These are phyloP conservation scores for Fagopyrum esculentum DNA, from an alignment of 148 eudicot species.

Conservation along the genomic window DNA sequence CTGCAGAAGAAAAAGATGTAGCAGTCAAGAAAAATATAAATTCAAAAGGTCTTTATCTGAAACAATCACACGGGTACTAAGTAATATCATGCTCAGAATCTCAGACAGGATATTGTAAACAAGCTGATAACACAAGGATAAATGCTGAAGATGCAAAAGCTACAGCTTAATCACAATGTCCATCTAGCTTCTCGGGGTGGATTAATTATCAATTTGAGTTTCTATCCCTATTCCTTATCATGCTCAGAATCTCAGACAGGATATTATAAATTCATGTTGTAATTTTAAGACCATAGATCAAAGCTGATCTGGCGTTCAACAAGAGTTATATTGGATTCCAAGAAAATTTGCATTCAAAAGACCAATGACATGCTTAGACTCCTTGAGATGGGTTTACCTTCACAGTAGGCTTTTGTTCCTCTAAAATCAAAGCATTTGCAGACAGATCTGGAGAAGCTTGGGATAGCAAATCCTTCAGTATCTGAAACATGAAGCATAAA, in stretches of 20 bases:
- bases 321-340: neutral
- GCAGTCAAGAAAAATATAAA: neutral
- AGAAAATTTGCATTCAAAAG: neutral
- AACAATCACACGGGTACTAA: neutral
- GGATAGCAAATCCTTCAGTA: slow-evolving; percentile 91
- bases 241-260: too few species aligned
- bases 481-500: slow-evolving; percentile 30
- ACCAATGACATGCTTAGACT: neutral
- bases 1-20: slow-evolving; percentile 20
- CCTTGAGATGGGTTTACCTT: slow-evolving; percentile 32
- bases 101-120: neutral
- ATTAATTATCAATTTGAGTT: neutral
- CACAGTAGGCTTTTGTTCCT: slow-evolving; percentile 35
- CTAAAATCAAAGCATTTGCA: slow-evolving; percentile 27
- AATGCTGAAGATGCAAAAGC: neutral
- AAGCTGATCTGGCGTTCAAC: too few species aligned
- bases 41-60: neutral
- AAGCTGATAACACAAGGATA: neutral
- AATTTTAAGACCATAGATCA: too few species aligned
- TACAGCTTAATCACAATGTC: neutral
- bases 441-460: slow-evolving; percentile 49
- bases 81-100: neutral
- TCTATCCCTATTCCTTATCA: neutral
- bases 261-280: too few species aligned
- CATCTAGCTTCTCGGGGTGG: neutral